Base-by-base conservation (phyloP, 371 early-diverging fungal species). In the Capillidium rhysosporum region DNA sequence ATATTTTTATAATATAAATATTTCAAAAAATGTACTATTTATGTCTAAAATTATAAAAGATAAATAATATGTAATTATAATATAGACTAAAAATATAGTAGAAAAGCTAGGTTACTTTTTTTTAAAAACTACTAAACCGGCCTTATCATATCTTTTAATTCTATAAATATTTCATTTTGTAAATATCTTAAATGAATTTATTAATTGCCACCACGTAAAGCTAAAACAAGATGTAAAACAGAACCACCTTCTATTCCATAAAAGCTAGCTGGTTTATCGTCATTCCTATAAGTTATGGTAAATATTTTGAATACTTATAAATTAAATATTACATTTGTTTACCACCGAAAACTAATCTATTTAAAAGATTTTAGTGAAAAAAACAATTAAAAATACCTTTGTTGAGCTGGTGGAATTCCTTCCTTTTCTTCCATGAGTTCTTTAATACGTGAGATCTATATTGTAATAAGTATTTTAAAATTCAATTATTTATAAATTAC, bases 351-450 rank as follows among this genome's bases (percentile, higher is more conserved):
- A 94, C 94, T 51, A 96, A 67, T 38, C 70, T 68, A 52, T 12
- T 12, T 28, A 28, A 52, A 30, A 2, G 41, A 48, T 1, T 46
- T 14, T 24, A 16, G 21, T 4, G 29, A 12, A 29, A 20, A 14
- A 25, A 26, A 34, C 10, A 24, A 26, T 44, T 7, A 21, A 3
- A 18, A 1, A 5, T 61, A 70, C 66, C 97, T 77, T 63, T 96
- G 95, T 62, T 96, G 95, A 24, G 80, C 77, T 20, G 95, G 95
- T 9, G 95, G 95, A 56, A 95, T 97, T 49, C 94, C 95, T 65
- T 93, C 94, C 70, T 92, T 92, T 65, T 90, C 92, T 61, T 94
- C 92, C 40, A 96, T 81, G 57, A 82, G 75, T 56, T 92, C 88
- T 68, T 94, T 94, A 71, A 97, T 85, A 54, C 86, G 76, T 40